phyloP scores from a whole-genome alignment of 495 filamentous ascomycete species.

The Trypethelium eluteriae region DNA sequence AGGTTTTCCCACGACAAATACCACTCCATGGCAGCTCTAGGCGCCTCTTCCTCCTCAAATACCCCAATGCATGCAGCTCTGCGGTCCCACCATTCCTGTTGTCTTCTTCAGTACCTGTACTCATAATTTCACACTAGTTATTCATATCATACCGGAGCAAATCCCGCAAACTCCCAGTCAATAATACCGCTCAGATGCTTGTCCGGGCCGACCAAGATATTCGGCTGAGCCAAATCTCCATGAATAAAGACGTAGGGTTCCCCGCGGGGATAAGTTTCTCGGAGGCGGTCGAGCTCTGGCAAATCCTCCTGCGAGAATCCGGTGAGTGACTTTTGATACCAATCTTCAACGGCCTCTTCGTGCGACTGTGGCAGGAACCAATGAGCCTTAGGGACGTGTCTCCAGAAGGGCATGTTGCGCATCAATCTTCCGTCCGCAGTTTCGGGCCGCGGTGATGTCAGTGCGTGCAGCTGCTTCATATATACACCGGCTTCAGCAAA shows the following conservation, averaged over 20 bases:
- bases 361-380: not conserved
- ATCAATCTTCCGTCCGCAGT: not conserved
- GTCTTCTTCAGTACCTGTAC: conserved; percentile 1
- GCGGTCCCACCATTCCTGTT: not conserved
- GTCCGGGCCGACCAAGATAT: conserved; percentile 1
- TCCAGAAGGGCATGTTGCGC: not conserved
- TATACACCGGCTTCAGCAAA: not conserved
- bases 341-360: not conserved
- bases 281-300: not conserved
- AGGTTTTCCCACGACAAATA: not conserved
- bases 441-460: not conserved
- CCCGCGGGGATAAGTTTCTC: not conserved
- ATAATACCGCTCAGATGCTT: not conserved
- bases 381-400: not conserved
- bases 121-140: not conserved
- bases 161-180: conserved; percentile 6
- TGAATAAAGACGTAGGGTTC: not conserved
- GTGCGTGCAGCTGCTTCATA: not conserved
- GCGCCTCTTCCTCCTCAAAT: not conserved
- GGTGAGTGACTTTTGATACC: not conserved
- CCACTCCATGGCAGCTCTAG: not conserved
- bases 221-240: not conserved
- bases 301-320: not conserved
- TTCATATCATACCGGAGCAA: not conserved
- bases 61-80: not conserved